Conservation (phyloP, 345 rosid species). For the Anacardium occidentale region DNA sequence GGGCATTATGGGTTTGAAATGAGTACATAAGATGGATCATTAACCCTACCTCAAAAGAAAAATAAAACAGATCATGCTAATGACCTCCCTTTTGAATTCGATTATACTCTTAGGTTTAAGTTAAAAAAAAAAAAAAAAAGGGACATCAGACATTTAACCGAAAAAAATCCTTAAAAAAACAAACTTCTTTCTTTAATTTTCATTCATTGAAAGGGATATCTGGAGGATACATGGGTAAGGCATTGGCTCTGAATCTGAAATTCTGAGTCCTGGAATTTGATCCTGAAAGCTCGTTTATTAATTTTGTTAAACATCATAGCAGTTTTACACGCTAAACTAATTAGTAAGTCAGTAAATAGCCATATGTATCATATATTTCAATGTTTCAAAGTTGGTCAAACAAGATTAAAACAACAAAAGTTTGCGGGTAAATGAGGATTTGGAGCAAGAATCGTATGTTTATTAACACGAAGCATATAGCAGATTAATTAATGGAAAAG, state of each 20-base stretch:
- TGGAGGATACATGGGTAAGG: not conserved
- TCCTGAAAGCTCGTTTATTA: too few relatives aligned
- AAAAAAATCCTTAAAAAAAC: not conserved
- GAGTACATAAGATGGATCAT: conserved; percentile 4
- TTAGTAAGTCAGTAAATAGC: too few relatives aligned
- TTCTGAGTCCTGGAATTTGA: not conserved
- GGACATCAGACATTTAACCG: not conserved
- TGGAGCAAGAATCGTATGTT: not conserved
- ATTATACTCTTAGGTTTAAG: not conserved
- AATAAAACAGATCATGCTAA: not conserved
- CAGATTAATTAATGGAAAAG: not conserved
- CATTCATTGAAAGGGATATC: too few relatives aligned
- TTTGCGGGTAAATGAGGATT: too few relatives aligned
- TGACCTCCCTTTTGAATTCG: not conserved
- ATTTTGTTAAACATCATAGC: too few relatives aligned
- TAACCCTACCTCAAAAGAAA: conserved; percentile 1
- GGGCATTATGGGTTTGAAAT: not conserved
- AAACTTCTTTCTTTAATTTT: too few relatives aligned
- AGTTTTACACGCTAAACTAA: too few relatives aligned
- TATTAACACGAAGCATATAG: not conserved
- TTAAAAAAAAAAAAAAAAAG: not conserved
- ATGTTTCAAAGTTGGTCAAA: not conserved
- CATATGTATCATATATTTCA: not conserved
- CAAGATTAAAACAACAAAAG: not conserved
- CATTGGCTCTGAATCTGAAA: not conserved